Conservation (phyloP, 305 asterid genomes). For the Petunia hybrid region DNA sequence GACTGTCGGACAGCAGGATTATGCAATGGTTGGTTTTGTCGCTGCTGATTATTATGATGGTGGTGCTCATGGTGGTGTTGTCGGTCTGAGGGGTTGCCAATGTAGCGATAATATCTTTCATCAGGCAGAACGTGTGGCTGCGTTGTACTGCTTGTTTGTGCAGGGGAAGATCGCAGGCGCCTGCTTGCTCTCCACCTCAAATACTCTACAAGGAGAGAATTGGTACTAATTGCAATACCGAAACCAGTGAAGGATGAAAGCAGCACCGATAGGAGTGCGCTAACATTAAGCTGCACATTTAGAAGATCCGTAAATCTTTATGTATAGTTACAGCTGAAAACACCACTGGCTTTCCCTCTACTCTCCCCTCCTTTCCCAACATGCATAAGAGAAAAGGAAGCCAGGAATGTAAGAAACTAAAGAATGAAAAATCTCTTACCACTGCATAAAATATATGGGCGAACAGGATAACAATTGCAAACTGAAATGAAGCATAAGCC, state of each 20-base stretch:
- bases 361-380: not conserved
- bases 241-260: slow-evolving; percentile 97
- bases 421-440: slow-evolving; percentile 53
- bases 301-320: slow-evolving; percentile 20
- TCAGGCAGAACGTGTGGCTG: slow-evolving; percentile 30
- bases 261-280: slow-evolving; percentile 77
- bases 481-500: slow-evolving; percentile 98
- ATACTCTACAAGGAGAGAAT: slow-evolving; percentile 87
- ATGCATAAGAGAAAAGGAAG: not conserved
- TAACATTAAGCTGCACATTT: slow-evolving; percentile 75
- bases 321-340: slow-evolving; percentile 7
- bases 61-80: slow-evolving; percentile 44
- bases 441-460: slow-evolving; percentile 89
- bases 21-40: slow-evolving; percentile 38
- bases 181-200: slow-evolving; percentile 85
- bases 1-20: slow-evolving; percentile 34
- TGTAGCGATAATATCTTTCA: slow-evolving; percentile 28
- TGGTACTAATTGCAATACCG: slow-evolving; percentile 93
- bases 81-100: slow-evolving; percentile 32
- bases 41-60: slow-evolving; percentile 39
- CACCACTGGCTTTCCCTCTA: not conserved
- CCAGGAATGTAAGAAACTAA: not conserved
- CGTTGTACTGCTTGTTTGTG: slow-evolving; percentile 20
- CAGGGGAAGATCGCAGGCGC: slow-evolving; percentile 45
- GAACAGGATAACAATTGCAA: slow-evolving; percentile 87